phyloP scores from a whole-genome alignment of 2,329 filamentous ascomycete species.

The Aureobasidium sp. region DNA sequence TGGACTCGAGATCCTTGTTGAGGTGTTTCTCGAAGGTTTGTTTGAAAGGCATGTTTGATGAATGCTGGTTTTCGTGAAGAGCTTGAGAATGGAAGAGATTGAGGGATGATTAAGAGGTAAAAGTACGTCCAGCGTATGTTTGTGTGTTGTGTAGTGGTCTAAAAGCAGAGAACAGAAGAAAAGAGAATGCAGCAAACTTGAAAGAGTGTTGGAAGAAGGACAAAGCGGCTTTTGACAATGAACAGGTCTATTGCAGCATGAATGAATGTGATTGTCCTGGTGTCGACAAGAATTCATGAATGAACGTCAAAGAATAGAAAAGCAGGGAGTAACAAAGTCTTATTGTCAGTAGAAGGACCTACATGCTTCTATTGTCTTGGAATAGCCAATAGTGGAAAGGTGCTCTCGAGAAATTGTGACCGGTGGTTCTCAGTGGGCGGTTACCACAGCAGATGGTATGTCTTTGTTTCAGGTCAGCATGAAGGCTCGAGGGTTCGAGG shows the following conservation, averaged over 20 bases:
- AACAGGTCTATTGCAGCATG: not conserved
- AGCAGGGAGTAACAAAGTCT: not conserved
- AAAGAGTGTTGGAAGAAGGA: not conserved
- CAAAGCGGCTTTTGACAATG: not conserved
- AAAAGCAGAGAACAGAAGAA: not conserved
- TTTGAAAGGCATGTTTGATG: slow-evolving; percentile 22
- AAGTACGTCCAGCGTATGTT: not conserved
- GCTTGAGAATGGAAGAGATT: not conserved
- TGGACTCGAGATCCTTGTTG: slow-evolving; percentile 25
- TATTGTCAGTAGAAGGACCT: slow-evolving; percentile 7
- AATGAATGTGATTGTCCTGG: not conserved
- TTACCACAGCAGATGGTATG: not conserved
- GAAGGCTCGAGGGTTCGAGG: not conserved
- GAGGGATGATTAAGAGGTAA: not conserved
- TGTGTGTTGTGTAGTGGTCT: not conserved
- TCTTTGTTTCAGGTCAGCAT: not conserved
- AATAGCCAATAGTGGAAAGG: not conserved
- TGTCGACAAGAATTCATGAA: not conserved
- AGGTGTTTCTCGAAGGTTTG: slow-evolving; percentile 23
- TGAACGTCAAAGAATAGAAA: not conserved
- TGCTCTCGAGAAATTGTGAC: not conserved
- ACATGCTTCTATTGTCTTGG: slow-evolving; percentile 1
- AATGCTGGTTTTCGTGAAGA: not conserved
- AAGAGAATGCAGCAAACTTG: not conserved
- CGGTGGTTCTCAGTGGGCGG: not conserved